Evolutionary conservation across 352 stramenopile genomes (phyloP).

Genomic region (Phytopythium mirpurense): DNA sequence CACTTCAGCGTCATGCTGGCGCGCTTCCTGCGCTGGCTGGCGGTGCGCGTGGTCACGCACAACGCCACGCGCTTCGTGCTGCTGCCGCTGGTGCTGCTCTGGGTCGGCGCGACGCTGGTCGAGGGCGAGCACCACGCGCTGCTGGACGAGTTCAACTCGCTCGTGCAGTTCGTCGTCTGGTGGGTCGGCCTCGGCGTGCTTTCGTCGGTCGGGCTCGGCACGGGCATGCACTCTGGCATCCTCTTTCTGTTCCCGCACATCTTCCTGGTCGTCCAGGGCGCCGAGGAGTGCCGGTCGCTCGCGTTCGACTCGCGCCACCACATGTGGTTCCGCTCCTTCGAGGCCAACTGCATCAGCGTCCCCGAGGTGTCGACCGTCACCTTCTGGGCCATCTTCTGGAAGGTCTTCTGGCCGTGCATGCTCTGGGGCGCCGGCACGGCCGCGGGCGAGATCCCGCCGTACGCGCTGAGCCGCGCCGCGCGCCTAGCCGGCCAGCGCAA

Average conservation of each 20-base stretch:
- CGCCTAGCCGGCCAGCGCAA: conserved; percentile 80
- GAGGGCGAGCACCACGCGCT: conserved; percentile 66
- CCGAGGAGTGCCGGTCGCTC: conserved; percentile 81
- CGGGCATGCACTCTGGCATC: conserved; percentile 92
- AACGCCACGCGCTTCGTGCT: conserved; percentile 73
- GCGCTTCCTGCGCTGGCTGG: conserved; percentile 72
- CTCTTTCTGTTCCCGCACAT: conserved; percentile 95
- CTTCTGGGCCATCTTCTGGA: conserved; percentile 85
- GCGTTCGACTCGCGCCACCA: conserved; percentile 85
- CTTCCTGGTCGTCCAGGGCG: conserved; percentile 88
- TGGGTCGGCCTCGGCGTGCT: conserved; percentile 93
- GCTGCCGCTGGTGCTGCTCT: conserved; percentile 63
- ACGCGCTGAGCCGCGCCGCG: conserved; percentile 87
- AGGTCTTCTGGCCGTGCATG: conserved; percentile 88
- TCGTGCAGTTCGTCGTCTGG: conserved; percentile 88
- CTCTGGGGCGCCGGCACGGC: conserved; percentile 92
- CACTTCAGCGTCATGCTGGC: conserved; percentile 78
- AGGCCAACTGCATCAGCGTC: conserved; percentile 53
- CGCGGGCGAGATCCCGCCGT: conserved; percentile 92
- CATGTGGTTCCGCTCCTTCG: conserved; percentile 90
- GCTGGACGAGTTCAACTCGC: conserved; percentile 82
- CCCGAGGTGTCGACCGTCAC: conserved; percentile 48
- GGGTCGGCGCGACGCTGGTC: conserved; percentile 55
- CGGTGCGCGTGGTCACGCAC: conserved; percentile 56
- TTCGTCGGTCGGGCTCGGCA: conserved; percentile 92